Evolutionary conservation across 768 basidiomycete species (phyloP).

Genomic region (Nidularia pulvinata): DNA sequence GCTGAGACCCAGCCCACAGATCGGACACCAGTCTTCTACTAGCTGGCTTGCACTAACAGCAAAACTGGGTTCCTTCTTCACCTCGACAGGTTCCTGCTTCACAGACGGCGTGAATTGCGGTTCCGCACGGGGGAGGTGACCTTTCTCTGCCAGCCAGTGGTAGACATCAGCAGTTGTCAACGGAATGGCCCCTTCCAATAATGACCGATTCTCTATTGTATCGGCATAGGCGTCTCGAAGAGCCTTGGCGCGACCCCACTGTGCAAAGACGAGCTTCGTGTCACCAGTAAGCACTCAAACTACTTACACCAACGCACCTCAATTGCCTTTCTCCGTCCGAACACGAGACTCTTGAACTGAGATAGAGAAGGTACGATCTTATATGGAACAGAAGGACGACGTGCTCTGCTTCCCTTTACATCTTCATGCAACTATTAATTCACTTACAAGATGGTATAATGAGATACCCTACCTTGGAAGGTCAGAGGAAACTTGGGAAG

Average conservation of each 20-base stretch:
- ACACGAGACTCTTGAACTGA: constrained; percentile 31
- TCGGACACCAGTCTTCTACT: constrained; percentile 22
- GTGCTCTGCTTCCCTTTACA: not conserved
- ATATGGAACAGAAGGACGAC: constrained; percentile 29
- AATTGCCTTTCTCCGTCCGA: constrained; percentile 51
- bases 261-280: not conserved
- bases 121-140: constrained; percentile 23
- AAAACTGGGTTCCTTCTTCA: constrained; percentile 2
- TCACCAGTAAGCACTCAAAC: not conserved
- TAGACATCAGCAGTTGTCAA: constrained; percentile 43
- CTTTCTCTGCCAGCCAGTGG: constrained; percentile 41
- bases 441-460: not conserved
- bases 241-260: constrained; percentile 51
- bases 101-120: not conserved
- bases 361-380: constrained; percentile 26
- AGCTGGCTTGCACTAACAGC: not conserved
- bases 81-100: constrained; percentile 2
- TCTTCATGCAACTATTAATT: not conserved
- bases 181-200: constrained; percentile 12
- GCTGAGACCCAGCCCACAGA: constrained; percentile 26
- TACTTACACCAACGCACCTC: constrained; percentile 28
- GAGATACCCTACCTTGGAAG: constrained; percentile 24
- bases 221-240: constrained; percentile 39
- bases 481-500: constrained; percentile 41
- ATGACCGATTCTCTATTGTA: constrained; percentile 8